Percentiles rank a stretch among this genome's conserved stretches.
Conservation (phyloP, 148 eudicot species). For the Cornus controversa region DNA sequence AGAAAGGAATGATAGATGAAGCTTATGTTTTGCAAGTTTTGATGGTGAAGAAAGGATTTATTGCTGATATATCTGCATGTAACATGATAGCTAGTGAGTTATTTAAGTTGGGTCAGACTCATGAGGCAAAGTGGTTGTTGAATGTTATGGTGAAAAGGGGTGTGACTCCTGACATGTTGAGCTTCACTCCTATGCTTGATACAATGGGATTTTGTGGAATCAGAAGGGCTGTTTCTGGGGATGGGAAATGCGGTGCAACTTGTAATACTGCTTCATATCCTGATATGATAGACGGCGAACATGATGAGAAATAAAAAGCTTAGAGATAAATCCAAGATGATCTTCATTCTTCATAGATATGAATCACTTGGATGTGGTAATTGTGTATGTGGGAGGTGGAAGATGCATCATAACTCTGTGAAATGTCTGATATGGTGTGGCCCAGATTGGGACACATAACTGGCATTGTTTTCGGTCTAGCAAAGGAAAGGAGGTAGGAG, state of each 20-base stretch:
- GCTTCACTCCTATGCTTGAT: conserved; percentile 1
- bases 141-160: conserved; percentile 21
- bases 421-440: not conserved
- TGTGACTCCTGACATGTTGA: not conserved
- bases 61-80: conserved; percentile 2
- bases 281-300: not conserved
- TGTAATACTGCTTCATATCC: not conserved
- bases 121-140: conserved; percentile 14
- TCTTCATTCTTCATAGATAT: not conserved
- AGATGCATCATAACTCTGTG: not conserved
- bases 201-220: not conserved
- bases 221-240: not conserved
- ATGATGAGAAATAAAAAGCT: not conserved
- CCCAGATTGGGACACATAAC: not conserved
- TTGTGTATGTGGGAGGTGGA: not conserved
- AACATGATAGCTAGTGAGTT: conserved; percentile 7
- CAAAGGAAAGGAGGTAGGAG: not conserved
- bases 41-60: conserved; percentile 23
- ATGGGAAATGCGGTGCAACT: not conserved
- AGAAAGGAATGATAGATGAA: conserved; percentile 33
- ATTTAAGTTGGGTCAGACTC: conserved; percentile 15
- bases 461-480: not conserved
- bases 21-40: conserved; percentile 16
- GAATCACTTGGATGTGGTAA: not conserved
- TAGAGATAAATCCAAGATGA: not conserved